Evolutionary conservation across 345 rosid species (phyloP), one percentile per base, ranked within the genome.

Genomic region (Dipteronia sinensis): DNA sequence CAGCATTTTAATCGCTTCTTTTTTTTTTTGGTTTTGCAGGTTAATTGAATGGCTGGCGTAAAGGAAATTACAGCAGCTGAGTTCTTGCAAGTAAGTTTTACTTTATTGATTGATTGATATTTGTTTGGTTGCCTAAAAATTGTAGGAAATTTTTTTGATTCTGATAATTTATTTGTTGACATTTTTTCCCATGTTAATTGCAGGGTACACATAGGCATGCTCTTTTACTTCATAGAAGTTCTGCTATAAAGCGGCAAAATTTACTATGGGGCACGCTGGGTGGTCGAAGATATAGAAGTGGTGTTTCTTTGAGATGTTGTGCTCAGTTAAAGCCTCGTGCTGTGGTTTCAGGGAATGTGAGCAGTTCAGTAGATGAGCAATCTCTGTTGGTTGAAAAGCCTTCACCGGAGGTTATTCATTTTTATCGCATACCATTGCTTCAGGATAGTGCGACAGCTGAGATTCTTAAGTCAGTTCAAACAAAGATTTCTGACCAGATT

Each of bases 371-470:
- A 55, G 90, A 83, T 74, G 93, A 89, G 76, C 82, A 80, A 27
- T 76, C 83, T 3, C 74, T 81, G 44, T 83, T 88, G 71, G 81
- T 82, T 74, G 91, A 89, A 72, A 89, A 85, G 73, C 92, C 97
- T 67, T 88, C 86, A 20, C 69, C 82, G 9, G 87, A 89, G 76
- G 86, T 95, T 69, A 74, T 92, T 58, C 95, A 92, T 78, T 93
- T 91, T 49, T 93, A 82, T 74, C 97, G 98, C 0, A 63, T 90
- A 27, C 99, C 99, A 0, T 77, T 92, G 79, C 83, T 95, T 78
- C 97, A 93, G 82, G 97, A 93, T 71, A 85, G 88, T 76, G 97
- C 96, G 0, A 86, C 86, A 9, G 76, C 78, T 7, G 93, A 93
- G 34, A 86, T 95, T 29, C 93, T 93, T 51, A 92, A 85, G 77